Percentiles rank a stretch among this genome's conserved stretches.
phyloP scores from a whole-genome alignment of 163 green algal genomes.

The Coccomyxa subellipsoidea region DNA sequence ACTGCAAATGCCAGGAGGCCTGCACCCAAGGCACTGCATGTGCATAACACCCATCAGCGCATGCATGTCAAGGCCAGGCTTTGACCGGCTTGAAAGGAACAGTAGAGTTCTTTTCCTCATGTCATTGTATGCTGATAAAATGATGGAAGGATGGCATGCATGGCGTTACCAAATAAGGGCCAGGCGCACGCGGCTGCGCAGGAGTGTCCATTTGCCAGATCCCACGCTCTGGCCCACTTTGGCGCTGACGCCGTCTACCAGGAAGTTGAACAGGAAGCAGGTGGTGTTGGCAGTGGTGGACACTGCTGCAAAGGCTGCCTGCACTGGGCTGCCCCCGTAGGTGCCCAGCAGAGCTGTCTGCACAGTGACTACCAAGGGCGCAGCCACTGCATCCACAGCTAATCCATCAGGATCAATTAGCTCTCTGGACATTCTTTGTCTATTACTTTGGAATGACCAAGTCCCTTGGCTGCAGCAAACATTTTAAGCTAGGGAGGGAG shows the following conservation, averaged over 20 bases:
- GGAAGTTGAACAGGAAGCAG: constrained; percentile 38
- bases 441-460: too few species aligned
- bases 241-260: constrained; percentile 39
- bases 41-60: too few species aligned
- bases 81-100: not conserved
- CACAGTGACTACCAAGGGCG: constrained; percentile 30
- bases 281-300: constrained; percentile 25
- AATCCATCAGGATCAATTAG: too few species aligned
- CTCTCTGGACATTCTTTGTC: too few species aligned
- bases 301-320: constrained; percentile 41
- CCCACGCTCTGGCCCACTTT: not conserved
- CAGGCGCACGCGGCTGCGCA: not conserved
- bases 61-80: not conserved
- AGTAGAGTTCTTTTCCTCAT: not conserved
- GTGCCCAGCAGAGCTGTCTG: constrained; percentile 44
- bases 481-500: too few species aligned
- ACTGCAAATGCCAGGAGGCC: constrained; percentile 8
- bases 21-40: not conserved
- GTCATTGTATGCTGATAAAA: not conserved
- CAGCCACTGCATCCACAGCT: constrained; percentile 24
- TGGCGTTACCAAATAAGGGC: not conserved
- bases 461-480: too few species aligned
- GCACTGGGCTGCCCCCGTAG: constrained; percentile 13
- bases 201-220: not conserved
- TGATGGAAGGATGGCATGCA: not conserved